These are phyloP conservation scores for Mycosphaerella arachidis DNA, from an alignment of 2,329 filamentous ascomycete species.

Conservation along the genomic window DNA sequence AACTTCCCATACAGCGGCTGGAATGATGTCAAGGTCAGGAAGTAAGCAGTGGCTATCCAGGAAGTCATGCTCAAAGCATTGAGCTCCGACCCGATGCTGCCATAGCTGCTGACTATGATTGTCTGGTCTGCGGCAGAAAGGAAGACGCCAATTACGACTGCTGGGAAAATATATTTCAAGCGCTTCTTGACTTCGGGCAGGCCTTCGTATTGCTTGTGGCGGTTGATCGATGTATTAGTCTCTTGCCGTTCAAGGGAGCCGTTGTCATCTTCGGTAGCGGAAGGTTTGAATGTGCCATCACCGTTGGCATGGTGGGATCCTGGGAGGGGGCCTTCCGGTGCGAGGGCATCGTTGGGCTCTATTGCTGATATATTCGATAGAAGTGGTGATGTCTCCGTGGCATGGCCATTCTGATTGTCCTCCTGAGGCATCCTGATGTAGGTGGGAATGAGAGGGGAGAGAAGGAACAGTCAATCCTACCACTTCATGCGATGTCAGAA, in stretches of 20 bases:
- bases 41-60: slow-evolving; percentile 70
- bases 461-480: background rate
- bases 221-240: slow-evolving; percentile 24
- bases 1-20: slow-evolving; percentile 71
- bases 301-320: slow-evolving; percentile 8
- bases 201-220: slow-evolving; percentile 39
- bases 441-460: background rate
- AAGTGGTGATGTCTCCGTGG: slow-evolving; percentile 28
- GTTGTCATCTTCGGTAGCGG: slow-evolving; percentile 11
- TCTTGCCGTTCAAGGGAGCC: slow-evolving; percentile 35
- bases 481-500: background rate
- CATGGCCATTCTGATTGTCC: slow-evolving; percentile 1
- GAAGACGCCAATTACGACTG: slow-evolving; percentile 62
- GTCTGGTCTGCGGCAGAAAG: slow-evolving; percentile 72
- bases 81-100: slow-evolving; percentile 70
- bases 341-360: slow-evolving; percentile 27
- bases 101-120: slow-evolving; percentile 72
- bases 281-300: slow-evolving; percentile 3
- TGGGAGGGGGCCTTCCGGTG: slow-evolving; percentile 19
- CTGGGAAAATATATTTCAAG: slow-evolving; percentile 57
- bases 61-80: slow-evolving; percentile 69
- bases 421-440: slow-evolving; percentile 1
- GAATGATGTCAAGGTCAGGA: slow-evolving; percentile 68
- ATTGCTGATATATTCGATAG: slow-evolving; percentile 19
- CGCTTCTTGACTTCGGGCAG: slow-evolving; percentile 47